Base-by-base conservation (phyloP, 1,284 basidiomycete species). In the Rhodotorula sp. region DNA sequence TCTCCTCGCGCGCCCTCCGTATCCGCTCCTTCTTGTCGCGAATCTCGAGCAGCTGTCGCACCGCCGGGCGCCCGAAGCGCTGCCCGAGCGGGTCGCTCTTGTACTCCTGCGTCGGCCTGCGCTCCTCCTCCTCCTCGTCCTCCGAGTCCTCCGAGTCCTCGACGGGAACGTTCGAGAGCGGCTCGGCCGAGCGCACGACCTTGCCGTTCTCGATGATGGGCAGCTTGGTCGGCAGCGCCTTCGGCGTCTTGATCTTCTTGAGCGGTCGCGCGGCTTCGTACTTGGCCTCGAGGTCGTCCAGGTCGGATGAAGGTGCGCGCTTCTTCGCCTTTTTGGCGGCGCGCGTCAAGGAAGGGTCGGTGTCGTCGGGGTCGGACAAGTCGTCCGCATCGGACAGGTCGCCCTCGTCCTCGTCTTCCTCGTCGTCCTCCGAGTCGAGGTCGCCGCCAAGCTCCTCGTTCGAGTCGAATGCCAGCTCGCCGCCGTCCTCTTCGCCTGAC, bases 11-110 rank as follows among this genome's bases (percentile, higher is more conserved):
- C 61, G 83, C 83, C 50, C 80, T 81, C 73, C 82, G 81, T 44
- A 84, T 74, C 50, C 84, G 74, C 75, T 85, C 84, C 70, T 81
- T 81, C 76, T 95, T 93, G 44, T 89, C 86, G 67, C 94, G 83
- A 69, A 96, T 91, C 77, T 95, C 93, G 78, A 95, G 91, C 81
- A 94, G 93, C 59, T 94, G 87, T 45, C 85, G 84, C 3, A 93
- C 93, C 69, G 96, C 91, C 81, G 77, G 76, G 23, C 78, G 67
- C 3, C 78, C 79, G 54, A 78, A 80, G 1, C 79, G 65, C 54
- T 77, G 74, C 0, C 78, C 79, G 5, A 78, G 62, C 27, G 78
- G 78, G 60, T 77, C 75, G 54, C 73, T 79, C 23, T 65, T 50
- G 57, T 76, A 76, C 64, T 71, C 75, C 49, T 52, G 63, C 64